Evolutionary conservation across 164 flowering plant genomes (phyloP).

Genomic region (Stephania cephalantha): DNA sequence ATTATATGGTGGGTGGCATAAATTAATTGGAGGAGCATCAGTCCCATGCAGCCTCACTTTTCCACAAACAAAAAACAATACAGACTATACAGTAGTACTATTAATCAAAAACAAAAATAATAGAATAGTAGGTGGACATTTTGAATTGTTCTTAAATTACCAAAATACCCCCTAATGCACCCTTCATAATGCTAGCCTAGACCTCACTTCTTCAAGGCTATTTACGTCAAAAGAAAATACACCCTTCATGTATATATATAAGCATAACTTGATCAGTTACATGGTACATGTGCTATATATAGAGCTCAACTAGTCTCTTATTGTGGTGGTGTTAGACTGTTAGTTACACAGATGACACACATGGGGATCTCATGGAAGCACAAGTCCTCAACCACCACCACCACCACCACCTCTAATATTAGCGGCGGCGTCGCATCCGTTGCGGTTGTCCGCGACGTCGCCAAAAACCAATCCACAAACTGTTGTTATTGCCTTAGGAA

Average conservation of each 20-base stretch:
- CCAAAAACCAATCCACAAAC: background rate
- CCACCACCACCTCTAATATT: slow-evolving; percentile 10
- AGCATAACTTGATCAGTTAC: background rate
- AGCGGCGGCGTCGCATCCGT: background rate
- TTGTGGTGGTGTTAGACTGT: background rate
- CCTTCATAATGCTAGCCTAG: background rate
- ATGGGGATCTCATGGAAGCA: slow-evolving; percentile 30
- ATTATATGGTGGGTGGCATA: background rate
- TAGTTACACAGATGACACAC: slow-evolving; percentile 16
- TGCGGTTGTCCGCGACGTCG: background rate
- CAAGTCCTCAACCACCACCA: slow-evolving; percentile 9
- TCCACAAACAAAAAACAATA: too few relatives aligned
- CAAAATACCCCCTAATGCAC: background rate
- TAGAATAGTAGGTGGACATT: background rate
- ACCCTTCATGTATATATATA: background rate
- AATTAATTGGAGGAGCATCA: background rate
- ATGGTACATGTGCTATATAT: background rate
- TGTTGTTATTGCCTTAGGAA: slow-evolving; percentile 22
- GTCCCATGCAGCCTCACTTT: background rate
- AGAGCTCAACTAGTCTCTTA: background rate
- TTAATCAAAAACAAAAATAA: background rate
- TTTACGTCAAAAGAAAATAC: background rate
- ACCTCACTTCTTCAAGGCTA: background rate
- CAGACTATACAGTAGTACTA: too few relatives aligned
- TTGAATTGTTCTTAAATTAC: background rate